Base-by-base conservation (phyloP, 1,139 yeast species). In the Protomyces inouyei region DNA sequence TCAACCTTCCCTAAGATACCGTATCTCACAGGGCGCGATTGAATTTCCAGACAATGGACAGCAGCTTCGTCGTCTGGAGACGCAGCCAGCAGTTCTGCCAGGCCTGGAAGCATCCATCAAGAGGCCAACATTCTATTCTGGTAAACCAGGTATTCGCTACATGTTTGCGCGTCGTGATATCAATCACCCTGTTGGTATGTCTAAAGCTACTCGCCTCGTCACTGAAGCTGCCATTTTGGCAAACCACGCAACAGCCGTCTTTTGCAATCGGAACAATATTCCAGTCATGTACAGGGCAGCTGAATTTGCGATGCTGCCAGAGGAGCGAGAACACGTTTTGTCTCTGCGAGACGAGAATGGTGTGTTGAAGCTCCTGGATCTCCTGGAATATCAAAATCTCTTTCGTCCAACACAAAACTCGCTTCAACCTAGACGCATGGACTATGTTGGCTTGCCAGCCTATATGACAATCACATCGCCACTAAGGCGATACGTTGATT, bases 391-490 rank as follows among this genome's bases (percentile, higher is more conserved):
- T 18, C 25, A 52, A 52, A 37, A 23, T 21, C 36, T 45, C 32
- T 55, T 60, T 12, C 52, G 59, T 10, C 28, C 51, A 5, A 35
- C 55, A 23, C 55, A 25, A 16, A 36, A 45, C 37, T 23, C 54
- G 3, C 51, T 60, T 23, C 38, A 51, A 32, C 40, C 48, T 16
- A 45, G 28, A 16, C 63, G 56, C 25, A 57, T 45, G 43, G 57
- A 48, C 35, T 73, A 55, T 72, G 72, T 35, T 46, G 71, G 51
- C 65, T 69, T 60, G 35, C 43, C 38, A 10, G 74, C 77, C 14
- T 91, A 93, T 72, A 80, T 88, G 6, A 88, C 90, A 48, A 85
- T 88, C 2, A 91, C 98, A 0, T 91, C 97, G 0, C 98, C 98
- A 1, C 79, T 93, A 68, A 79, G 98, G 74, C 78, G 98, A 69